Conservation (phyloP, 768 basidiomycete species). For the Neoboletus magnificus region DNA sequence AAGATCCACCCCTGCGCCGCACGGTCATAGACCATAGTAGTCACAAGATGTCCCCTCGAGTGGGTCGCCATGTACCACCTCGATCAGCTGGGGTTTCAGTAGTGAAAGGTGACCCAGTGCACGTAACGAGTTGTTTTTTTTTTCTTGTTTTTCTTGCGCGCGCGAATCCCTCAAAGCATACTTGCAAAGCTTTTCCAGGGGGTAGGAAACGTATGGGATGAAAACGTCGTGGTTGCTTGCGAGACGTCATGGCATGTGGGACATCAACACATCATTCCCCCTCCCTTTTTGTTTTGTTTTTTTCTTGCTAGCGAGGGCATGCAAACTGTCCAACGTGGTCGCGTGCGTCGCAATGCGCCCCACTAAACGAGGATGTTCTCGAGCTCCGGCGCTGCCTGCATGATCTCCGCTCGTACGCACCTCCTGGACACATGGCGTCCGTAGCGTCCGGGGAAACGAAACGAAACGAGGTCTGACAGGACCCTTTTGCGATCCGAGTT, state of each 20-base stretch:
- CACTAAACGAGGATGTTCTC: constrained; percentile 18
- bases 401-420: constrained; percentile 12
- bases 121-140: no score
- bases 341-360: constrained; percentile 28
- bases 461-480: constrained; percentile 26
- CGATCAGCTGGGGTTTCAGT: no score
- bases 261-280: background rate
- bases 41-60: no score
- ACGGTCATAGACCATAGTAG: no score
- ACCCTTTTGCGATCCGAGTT: no score
- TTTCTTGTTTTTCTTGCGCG: no score
- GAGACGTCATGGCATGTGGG: no score
- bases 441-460: constrained; percentile 26
- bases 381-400: constrained; percentile 12
- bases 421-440: constrained; percentile 16
- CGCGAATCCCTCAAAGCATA: background rate
- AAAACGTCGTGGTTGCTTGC: background rate
- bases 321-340: constrained; percentile 28
- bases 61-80: no score
- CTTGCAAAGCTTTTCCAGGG: background rate
- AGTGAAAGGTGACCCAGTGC: no score
- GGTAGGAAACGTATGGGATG: background rate
- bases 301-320: constrained; percentile 10
- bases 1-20: no score
- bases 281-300: no score